Base-by-base conservation (phyloP, 257 asterid species). In the Cordia subcordata region DNA sequence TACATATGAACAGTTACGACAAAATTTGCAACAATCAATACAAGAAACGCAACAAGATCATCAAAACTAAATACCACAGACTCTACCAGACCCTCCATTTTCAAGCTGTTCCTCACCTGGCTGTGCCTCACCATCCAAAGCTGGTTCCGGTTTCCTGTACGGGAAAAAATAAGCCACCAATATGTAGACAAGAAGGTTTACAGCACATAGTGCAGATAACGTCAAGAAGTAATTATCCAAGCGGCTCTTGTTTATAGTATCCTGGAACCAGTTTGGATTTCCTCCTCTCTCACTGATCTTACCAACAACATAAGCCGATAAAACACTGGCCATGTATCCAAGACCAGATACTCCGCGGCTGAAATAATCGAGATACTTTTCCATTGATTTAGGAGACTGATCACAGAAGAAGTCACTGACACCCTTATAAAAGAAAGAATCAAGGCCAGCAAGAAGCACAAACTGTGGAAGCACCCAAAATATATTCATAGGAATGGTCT, bases 191-290 rank as follows among this genome's bases (percentile, higher is more conserved):
- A 72, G 8, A 4, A 85, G 50, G 61, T 80, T 82, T 23, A 45
- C 82, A 2, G 76, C 57, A 56, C 88, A 66, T 16, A 80, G 19
- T 5, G 0, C 81, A 0, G 88, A 83, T 68, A 81, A 35, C 23
- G 74, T 68, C 89, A 82, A 81, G 33, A 75, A 83, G 38, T 81
- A 83, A 45, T 58, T 62, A 67, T 86, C 95, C 75, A 86, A 52
- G 1, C 87, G 84, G 50, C 92, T 83, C 72, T 45, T 49, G 18
- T 73, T 81, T 73, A 86, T 52, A 15, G 83, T 72, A 12, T 45
- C 9, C 59, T 81, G 87, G 55, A 81, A 79, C 95, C 90, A 86
- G 32, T 60, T 84, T 13, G 8, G 13, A 9, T 51, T 67, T n/a
- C 80, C 81, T 12, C 79, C 79, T 8, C 20, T 68, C 52, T 72